Base-by-base conservation (phyloP, 2,329 filamentous ascomycete species). In the Neocatenulostroma microsporum region DNA sequence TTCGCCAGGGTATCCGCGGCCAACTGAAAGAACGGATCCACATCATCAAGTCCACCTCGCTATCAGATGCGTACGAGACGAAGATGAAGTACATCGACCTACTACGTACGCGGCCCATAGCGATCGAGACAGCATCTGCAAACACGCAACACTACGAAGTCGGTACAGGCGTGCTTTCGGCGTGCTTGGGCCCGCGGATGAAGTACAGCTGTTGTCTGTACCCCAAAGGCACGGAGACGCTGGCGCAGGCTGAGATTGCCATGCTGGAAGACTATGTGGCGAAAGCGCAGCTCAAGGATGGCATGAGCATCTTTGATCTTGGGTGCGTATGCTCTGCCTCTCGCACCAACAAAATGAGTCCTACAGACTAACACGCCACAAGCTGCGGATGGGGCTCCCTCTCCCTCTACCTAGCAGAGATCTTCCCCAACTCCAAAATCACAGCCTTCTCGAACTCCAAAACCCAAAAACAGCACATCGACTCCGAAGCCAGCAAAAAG, bases 81-180 rank as follows among this genome's bases (percentile, higher is more conserved):
- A 84, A 83, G 56, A 78, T 81, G 72, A 62, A 62, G 17, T 83
- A 79, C 53, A 68, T 84, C 9, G 64, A 73, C 34, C 58, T 68
- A 3, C 64, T 82, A n/a, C 69, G 75, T 14, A 65, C 62, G 12
- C 66, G 71, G 23, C 78, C 78, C 9, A 82, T 84, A 44, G 80
- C 80, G n/a, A 71, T 83, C 47, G 75, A 80, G 56, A 82, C 78
- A 1, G 69, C 67, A 3, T 63, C 69, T 2, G 79, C 80, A 15
- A 83, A 84, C 55, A 63, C 72, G 49, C 80, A 84, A 66, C 80
- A 84, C 58, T 84, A 84, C 53, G 80, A 84, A 60, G 79, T 84
- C 26, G 77, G 76, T 25, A 81, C 79, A 0, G 75, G 74, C 3
- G 73, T 83, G 17, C 58, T 84, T 26, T 60, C 62, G 19, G 72